These are phyloP conservation scores for Leucosporidium creatinivorum DNA, from an alignment of 768 basidiomycete species.

Conservation along the genomic window DNA sequence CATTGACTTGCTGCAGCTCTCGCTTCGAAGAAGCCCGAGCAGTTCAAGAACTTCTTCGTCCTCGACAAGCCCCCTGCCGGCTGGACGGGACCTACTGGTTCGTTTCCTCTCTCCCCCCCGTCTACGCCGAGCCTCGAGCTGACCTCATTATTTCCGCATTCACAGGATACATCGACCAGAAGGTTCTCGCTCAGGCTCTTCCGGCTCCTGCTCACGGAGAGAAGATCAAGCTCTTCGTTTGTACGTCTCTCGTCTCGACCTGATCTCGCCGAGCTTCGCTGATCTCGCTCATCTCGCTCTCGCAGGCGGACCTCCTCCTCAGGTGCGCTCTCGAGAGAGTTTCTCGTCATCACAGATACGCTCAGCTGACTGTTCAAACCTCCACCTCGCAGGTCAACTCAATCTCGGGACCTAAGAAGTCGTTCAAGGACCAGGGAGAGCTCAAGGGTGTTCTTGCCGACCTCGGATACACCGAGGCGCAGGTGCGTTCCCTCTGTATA, in stretches of 20 bases:
- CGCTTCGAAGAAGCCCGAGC: constrained; percentile 46
- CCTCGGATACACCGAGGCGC: constrained; percentile 72
- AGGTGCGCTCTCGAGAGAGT: constrained; percentile 39
- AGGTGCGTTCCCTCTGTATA: too few species aligned
- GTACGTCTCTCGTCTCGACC: constrained; percentile 46
- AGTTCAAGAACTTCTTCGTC: constrained; percentile 74
- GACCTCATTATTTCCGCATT: too few species aligned
- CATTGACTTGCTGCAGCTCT: constrained; percentile 19
- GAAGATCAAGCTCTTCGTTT: constrained; percentile 82
- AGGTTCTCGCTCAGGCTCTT: constrained; percentile 46
- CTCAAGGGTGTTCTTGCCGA: constrained; percentile 56
- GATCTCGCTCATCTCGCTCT: neutral
- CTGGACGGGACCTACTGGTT: constrained; percentile 53
- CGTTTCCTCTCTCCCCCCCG: too few species aligned
- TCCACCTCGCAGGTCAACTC: constrained; percentile 51
- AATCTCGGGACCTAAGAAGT: constrained; percentile 75
- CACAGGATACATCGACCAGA: constrained; percentile 61
- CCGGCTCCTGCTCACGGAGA: constrained; percentile 56
- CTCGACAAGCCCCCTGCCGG: constrained; percentile 68
- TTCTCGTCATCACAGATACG: too few species aligned
- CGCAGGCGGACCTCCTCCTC: constrained; percentile 62
- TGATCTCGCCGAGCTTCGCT: neutral
- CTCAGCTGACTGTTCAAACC: too few species aligned
- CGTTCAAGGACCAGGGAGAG: constrained; percentile 33
- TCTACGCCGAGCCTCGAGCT: too few species aligned